A percentile compares a stretch with the other conserved stretches of the same genome.
Conservation (phyloP, 1,284 basidiomycete species). For the Crucibulum cyathiforme region DNA sequence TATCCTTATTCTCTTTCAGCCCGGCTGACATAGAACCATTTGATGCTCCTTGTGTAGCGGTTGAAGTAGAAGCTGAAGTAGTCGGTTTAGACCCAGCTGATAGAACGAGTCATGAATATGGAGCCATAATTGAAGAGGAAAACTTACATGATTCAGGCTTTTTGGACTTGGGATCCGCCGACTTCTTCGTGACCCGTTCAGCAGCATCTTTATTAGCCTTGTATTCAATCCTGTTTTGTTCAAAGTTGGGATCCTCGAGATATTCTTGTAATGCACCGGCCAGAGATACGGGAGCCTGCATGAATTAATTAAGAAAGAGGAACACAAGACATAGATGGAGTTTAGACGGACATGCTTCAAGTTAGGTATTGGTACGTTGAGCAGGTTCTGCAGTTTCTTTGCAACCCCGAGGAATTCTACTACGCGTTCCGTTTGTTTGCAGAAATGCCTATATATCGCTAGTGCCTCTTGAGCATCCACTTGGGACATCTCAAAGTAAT, state of each 20-base stretch:
- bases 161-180: constrained; percentile 18
- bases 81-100: constrained; percentile 5
- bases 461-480: constrained; percentile 89
- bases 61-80: constrained; percentile 16
- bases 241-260: constrained; percentile 94
- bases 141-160: constrained; percentile 20
- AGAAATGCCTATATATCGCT: constrained; percentile 92
- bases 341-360: constrained; percentile 80
- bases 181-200: constrained; percentile 45
- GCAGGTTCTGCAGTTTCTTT: constrained; percentile 88
- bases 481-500: constrained; percentile 99
- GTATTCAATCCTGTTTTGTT: constrained; percentile 93
- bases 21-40: constrained; percentile 20
- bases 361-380: constrained; percentile 94
- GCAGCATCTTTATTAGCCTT: constrained; percentile 83
- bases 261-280: constrained; percentile 96
- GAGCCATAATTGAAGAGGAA: background rate
- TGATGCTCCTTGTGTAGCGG: constrained; percentile 16
- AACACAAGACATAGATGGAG: background rate
- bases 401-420: constrained; percentile 95
- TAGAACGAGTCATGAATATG: background rate
- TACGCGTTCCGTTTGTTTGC: constrained; percentile 91
- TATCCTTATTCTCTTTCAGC: constrained; percentile 34
- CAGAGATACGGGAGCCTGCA: constrained; percentile 89
- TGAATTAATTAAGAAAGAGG: background rate